Evolutionary conservation across 371 early-diverging fungal genomes (phyloP).

Genomic region (Batrachochytrium dendrobatidis): DNA sequence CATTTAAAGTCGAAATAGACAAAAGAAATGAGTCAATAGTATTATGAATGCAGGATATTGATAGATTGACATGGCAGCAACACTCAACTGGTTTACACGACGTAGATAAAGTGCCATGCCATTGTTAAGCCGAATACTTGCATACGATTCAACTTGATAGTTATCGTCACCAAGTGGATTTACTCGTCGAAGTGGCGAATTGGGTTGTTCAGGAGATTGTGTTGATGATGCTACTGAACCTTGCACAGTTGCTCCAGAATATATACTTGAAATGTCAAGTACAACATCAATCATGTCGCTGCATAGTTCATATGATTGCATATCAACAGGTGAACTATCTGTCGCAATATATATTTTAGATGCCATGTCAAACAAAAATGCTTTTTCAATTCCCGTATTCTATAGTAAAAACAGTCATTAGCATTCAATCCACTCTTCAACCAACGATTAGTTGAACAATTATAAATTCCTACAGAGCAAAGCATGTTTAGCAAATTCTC

Average conservation of each 20-base stretch:
- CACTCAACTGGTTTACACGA: neutral
- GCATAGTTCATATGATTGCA: slow-evolving; percentile 87
- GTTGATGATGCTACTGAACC: slow-evolving; percentile 4
- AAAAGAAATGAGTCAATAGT: neutral
- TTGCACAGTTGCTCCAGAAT: slow-evolving; percentile 50
- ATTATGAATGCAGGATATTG: neutral
- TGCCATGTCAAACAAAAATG: slow-evolving; percentile 82
- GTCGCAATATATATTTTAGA: slow-evolving; percentile 92
- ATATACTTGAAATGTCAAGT: slow-evolving; percentile 75
- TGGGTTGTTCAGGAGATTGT: neutral
- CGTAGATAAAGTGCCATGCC: slow-evolving; percentile 65
- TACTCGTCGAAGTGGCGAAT: neutral
- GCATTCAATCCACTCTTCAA: neutral
- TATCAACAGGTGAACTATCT: slow-evolving; percentile 88
- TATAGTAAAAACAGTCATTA: slow-evolving; percentile 27
- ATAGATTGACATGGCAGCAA: neutral
- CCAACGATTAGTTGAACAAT: neutral
- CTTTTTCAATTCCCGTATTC: slow-evolving; percentile 93
- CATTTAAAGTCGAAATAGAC: neutral
- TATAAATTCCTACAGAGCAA: slow-evolving; percentile 58
- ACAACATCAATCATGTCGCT: slow-evolving; percentile 92
- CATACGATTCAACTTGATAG: slow-evolving; percentile 30
- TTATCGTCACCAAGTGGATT: slow-evolving; percentile 1
- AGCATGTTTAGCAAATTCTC: slow-evolving; percentile 89
- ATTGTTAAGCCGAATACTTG: slow-evolving; percentile 70